Percentiles rank a stretch among this genome's conserved stretches.
Conservation (phyloP, 768 basidiomycete species). For the Leccinellum rugosiceps region DNA sequence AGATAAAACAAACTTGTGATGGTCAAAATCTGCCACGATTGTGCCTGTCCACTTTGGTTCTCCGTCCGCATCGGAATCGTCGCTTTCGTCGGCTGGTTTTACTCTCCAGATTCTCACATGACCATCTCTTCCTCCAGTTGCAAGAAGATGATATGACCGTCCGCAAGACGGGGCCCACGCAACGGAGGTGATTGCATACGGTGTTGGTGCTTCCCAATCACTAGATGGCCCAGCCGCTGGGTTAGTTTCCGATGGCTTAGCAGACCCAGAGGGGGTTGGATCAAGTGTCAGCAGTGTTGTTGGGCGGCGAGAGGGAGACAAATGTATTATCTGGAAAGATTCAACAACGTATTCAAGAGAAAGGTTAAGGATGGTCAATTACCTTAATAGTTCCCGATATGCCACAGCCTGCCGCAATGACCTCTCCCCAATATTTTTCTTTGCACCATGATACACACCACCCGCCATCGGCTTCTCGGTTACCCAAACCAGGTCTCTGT, state of each 20-base stretch:
- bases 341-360: constrained; percentile 1
- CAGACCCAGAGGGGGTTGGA: constrained; percentile 35
- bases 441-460: constrained; percentile 97
- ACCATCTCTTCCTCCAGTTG: constrained; percentile 86
- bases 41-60: constrained; percentile 63
- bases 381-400: constrained; percentile 77
- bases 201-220: constrained; percentile 38
- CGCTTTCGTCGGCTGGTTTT: constrained; percentile 50
- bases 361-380: constrained; percentile 7
- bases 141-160: constrained; percentile 90
- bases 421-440: constrained; percentile 92
- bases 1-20: constrained; percentile 59
- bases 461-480: constrained; percentile 83
- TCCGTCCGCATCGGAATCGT: constrained; percentile 42
- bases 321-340: constrained; percentile 62
- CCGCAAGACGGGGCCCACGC: constrained; percentile 96
- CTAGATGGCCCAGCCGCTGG: constrained; percentile 18
- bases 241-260: constrained; percentile 20
- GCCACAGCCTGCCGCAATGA: constrained; percentile 77
- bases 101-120: constrained; percentile 89
- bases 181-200: constrained; percentile 74
- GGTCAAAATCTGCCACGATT: constrained; percentile 82
- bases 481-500: constrained; percentile 46
- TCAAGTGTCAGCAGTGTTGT: constrained; percentile 55
- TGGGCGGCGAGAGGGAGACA: constrained; percentile 66